Conservation (phyloP, 257 asterid genomes). For the Solanum acaule region DNA sequence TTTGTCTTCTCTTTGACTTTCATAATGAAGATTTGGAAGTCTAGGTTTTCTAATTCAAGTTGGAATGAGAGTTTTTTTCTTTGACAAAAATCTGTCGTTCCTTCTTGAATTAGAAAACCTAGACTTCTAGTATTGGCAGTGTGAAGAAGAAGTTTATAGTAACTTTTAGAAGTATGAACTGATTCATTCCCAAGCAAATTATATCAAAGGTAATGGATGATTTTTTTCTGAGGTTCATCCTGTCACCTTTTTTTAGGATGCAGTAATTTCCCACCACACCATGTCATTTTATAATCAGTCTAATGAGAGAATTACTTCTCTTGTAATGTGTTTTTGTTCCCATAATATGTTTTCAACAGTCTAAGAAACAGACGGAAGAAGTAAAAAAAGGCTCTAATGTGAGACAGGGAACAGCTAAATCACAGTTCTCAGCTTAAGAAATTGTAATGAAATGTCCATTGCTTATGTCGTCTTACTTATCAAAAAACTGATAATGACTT, state of each 20-base stretch:
- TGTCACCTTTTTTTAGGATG: not conserved
- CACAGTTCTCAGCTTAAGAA: not conserved
- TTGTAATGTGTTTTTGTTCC: not conserved
- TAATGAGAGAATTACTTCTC: not conserved
- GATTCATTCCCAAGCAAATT: not conserved
- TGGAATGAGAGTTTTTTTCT: not conserved
- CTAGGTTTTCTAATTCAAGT: not conserved
- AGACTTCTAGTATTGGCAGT: not conserved
- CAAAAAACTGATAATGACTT: not conserved
- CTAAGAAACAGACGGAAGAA: not conserved
- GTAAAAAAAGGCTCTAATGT: not conserved
- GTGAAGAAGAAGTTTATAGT: not conserved
- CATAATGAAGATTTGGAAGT: not conserved
- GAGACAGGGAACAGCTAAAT: not conserved
- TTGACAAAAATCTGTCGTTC: not conserved
- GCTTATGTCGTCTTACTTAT: not conserved
- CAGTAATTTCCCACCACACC: not conserved
- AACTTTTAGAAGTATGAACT: not conserved
- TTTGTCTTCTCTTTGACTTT: not conserved
- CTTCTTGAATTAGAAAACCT: not conserved
- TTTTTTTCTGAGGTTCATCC: not conserved
- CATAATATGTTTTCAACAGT: not conserved
- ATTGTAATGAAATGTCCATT: not conserved
- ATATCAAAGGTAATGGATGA: not conserved
- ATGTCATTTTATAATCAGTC: not conserved